phyloP scores from a whole-genome alignment of 345 rosid genomes.

The Psidium friedrichsthalianum region DNA sequence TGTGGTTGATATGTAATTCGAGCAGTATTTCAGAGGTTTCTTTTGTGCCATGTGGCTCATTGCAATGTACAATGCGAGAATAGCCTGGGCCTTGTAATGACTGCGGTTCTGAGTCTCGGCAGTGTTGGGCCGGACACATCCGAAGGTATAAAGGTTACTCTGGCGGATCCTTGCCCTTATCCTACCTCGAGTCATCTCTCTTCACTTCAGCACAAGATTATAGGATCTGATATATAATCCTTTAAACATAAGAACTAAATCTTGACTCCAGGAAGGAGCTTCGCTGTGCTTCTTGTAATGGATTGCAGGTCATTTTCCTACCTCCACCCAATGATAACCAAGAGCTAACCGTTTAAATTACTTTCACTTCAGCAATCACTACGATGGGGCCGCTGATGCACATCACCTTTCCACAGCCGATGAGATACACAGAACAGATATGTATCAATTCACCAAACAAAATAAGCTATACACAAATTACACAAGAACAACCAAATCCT shows the following conservation, averaged over 20 bases:
- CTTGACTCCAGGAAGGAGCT: not conserved
- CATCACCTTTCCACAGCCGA: not conserved
- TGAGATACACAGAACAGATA: not conserved
- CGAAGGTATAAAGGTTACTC: slow-evolving; percentile 74
- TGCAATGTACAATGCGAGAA: slow-evolving; percentile 72
- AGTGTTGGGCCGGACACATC: slow-evolving; percentile 50
- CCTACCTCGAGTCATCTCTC: slow-evolving; percentile 70
- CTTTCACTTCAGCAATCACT: not conserved
- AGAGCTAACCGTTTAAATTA: not conserved
- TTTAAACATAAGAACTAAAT: not conserved
- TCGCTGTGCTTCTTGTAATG: not conserved
- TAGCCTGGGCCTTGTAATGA: slow-evolving; percentile 60
- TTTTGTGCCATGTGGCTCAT: slow-evolving; percentile 66
- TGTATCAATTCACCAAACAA: not conserved
- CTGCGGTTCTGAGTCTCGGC: slow-evolving; percentile 32
- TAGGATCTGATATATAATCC: not conserved
- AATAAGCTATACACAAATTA: not conserved
- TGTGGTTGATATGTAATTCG: slow-evolving; percentile 84
- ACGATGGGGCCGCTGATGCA: not conserved
- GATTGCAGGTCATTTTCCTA: not conserved
- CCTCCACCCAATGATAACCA: not conserved
- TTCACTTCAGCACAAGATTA: not conserved
- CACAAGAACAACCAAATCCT: not conserved
- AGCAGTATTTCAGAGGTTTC: slow-evolving; percentile 68
- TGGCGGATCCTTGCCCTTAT: slow-evolving; percentile 72